phyloP scores from a whole-genome alignment of 371 early-diverging fungal genomes.

The Mucor ambiguus region DNA sequence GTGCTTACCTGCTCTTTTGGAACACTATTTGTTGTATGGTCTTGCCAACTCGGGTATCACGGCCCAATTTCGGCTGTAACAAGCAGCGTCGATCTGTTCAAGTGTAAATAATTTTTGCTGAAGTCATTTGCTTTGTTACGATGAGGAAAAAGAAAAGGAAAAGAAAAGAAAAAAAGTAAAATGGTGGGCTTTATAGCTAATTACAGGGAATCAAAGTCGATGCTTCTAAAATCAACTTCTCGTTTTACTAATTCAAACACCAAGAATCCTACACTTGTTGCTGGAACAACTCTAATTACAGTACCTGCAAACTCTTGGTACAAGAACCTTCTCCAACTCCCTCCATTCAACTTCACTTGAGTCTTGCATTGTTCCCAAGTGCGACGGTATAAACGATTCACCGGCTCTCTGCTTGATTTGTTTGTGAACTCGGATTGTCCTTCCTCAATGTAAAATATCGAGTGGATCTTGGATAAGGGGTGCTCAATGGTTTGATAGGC shows the following conservation, averaged over 20 bases:
- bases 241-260: slow-evolving; percentile 76
- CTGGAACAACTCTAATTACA: slow-evolving; percentile 69
- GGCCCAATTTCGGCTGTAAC: too few species aligned
- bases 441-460: slow-evolving; percentile 68
- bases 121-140: too few species aligned
- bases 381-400: slow-evolving; percentile 46
- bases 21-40: too few species aligned
- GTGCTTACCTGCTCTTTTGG: too few species aligned
- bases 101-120: too few species aligned
- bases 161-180: too few species aligned
- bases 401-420: slow-evolving; percentile 39
- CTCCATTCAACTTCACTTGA: slow-evolving; percentile 47
- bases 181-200: too few species aligned
- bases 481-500: slow-evolving; percentile 77
- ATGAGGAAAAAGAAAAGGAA: too few species aligned
- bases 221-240: slow-evolving; percentile 57
- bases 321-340: slow-evolving; percentile 60
- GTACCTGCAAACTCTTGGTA: slow-evolving; percentile 70
- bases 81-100: too few species aligned
- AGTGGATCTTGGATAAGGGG: slow-evolving; percentile 73
- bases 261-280: slow-evolving; percentile 73
- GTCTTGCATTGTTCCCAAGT: slow-evolving; percentile 58
- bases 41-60: too few species aligned
- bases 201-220: slow-evolving; percentile 36
- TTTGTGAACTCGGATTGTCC: slow-evolving; percentile 58